Evolutionary conservation across 805 yeast genomes (phyloP).

Genomic region (Wickerhamiella slavikovae): DNA sequence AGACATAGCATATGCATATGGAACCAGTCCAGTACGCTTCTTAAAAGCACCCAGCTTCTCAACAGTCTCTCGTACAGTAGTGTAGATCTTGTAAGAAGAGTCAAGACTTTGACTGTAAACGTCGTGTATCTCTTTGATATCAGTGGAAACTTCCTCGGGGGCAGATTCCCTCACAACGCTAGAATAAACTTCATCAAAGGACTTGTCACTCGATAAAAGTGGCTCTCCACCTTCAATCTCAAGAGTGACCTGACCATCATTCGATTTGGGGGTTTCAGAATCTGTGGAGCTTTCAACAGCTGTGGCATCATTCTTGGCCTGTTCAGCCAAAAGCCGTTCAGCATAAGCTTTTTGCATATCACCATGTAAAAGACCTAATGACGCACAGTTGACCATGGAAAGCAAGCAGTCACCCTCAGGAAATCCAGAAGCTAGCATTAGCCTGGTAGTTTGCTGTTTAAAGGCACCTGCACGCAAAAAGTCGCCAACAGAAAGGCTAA

Average conservation of each 20-base stretch:
- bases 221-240: constrained; percentile 2
- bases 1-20: constrained; percentile 58
- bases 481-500: constrained; percentile 51
- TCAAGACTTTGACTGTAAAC: constrained; percentile 5
- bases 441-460: constrained; percentile 40
- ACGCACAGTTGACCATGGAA: constrained; percentile 49
- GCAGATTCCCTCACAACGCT: too few species aligned
- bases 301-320: not conserved
- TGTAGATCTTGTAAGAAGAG: constrained; percentile 6
- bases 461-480: constrained; percentile 36
- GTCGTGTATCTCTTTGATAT: constrained; percentile 2
- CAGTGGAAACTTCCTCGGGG: not conserved
- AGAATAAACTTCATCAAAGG: too few species aligned
- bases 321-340: not conserved
- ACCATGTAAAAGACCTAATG: constrained; percentile 45
- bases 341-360: constrained; percentile 32
- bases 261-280: not conserved
- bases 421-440: constrained; percentile 57
- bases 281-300: not conserved
- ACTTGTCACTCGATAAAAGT: constrained; percentile 1
- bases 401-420: constrained; percentile 42
- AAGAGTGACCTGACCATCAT: too few species aligned
- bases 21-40: constrained; percentile 17
- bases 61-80: constrained; percentile 8
- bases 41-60: constrained; percentile 3